Evolutionary conservation across 495 filamentous ascomycete genomes (phyloP).

Genomic region (Aspergillus taichungensis): DNA sequence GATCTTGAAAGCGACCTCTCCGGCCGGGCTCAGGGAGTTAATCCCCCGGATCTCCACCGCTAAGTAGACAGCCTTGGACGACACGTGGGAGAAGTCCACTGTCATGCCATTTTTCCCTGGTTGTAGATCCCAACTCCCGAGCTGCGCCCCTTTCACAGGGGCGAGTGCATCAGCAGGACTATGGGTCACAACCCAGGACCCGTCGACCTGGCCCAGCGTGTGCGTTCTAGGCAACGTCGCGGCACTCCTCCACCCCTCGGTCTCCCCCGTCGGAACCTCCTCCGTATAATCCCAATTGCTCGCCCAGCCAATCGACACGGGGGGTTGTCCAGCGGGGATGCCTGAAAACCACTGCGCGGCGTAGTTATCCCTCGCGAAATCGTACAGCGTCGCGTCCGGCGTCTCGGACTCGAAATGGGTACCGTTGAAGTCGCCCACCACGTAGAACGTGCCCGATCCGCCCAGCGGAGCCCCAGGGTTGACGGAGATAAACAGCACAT

Average conservation of each 20-base stretch:
- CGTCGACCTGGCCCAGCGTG: conserved; percentile 34
- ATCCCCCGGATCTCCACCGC: conserved; percentile 35
- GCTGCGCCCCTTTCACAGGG: conserved; percentile 12
- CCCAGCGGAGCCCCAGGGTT: conserved; percentile 47
- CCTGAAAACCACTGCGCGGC: conserved; percentile 45
- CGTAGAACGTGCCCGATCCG: conserved; percentile 29
- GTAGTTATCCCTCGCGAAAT: conserved; percentile 49
- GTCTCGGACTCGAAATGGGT: conserved; percentile 9
- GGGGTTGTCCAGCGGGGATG: conserved; percentile 22
- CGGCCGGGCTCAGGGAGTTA: conserved; percentile 20
- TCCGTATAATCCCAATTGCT: conserved; percentile 47
- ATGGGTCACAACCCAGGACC: conserved; percentile 27
- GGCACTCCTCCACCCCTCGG: conserved; percentile 37
- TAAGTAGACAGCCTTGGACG: conserved; percentile 38
- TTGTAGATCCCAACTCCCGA: conserved; percentile 16
- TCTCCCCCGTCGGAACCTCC: conserved; percentile 37
- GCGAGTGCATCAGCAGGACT: conserved; percentile 22
- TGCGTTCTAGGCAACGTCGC: conserved; percentile 36
- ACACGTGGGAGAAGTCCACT: conserved; percentile 26
- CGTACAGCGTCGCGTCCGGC: conserved; percentile 6
- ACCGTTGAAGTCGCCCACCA: conserved; percentile 44
- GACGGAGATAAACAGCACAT: conserved; percentile 38
- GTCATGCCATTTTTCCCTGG: conserved; percentile 15
- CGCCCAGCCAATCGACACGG: conserved; percentile 44
- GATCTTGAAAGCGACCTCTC: conserved; percentile 43